These are phyloP conservation scores for Rhazya stricta DNA, from an alignment of 257 asterid species.

Conservation along the genomic window DNA sequence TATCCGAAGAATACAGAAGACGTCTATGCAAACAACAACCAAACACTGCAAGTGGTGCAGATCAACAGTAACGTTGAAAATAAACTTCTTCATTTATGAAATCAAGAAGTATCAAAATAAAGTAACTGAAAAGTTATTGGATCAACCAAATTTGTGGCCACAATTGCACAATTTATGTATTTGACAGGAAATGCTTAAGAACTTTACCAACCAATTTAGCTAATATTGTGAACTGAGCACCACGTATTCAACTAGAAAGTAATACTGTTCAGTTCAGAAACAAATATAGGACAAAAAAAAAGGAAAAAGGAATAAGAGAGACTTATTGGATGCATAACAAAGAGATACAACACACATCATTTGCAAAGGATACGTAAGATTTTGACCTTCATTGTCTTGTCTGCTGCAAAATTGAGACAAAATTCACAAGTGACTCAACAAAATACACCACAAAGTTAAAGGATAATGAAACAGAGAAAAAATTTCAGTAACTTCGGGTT, in stretches of 20 bases:
- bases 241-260: background rate
- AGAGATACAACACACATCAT: background rate
- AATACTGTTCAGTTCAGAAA: background rate
- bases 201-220: background rate
- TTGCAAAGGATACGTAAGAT: slow-evolving; percentile 64
- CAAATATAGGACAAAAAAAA: background rate
- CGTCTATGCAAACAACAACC: background rate
- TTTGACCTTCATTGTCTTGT: slow-evolving; percentile 69
- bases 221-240: background rate
- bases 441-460: background rate
- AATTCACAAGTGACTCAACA: background rate
- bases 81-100: background rate
- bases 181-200: background rate
- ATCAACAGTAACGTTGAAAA: background rate
- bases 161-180: background rate
- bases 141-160: background rate
- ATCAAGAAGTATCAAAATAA: background rate
- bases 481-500: background rate
- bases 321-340: background rate
- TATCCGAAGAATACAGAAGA: background rate
- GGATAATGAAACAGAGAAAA: background rate
- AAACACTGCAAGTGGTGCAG: background rate
- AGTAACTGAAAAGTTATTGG: background rate
- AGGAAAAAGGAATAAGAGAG: no score
- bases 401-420: slow-evolving; percentile 39